phyloP scores from a whole-genome alignment of 495 filamentous ascomycete genomes.

The Aspergillus cristatus region DNA sequence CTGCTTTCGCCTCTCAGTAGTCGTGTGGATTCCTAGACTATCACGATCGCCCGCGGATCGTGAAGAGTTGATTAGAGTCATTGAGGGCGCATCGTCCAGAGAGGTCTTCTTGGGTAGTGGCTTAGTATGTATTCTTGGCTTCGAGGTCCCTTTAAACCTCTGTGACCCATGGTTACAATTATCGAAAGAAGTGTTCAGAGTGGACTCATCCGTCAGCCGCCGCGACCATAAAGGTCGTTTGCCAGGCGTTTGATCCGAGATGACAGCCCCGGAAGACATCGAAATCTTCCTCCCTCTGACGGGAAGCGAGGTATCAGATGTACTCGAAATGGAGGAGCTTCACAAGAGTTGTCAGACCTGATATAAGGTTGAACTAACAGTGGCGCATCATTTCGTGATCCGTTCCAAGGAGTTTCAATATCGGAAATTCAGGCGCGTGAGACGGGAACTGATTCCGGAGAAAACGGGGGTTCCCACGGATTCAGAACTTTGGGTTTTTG shows the following conservation, averaged over 20 bases:
- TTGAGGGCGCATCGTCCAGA: constrained; percentile 30
- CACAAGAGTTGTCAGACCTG: constrained; percentile 6
- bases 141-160: constrained; percentile 16
- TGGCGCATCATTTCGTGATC: constrained; percentile 4
- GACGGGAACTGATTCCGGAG: constrained; percentile 4
- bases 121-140: constrained; percentile 42
- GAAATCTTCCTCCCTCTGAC: constrained; percentile 1
- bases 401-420: constrained; percentile 1
- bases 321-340: constrained; percentile 6
- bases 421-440: constrained; percentile 2
- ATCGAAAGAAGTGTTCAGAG: constrained; percentile 10
- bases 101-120: constrained; percentile 49
- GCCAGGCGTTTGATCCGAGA: constrained; percentile 4
- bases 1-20: constrained; percentile 30
- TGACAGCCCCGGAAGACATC: constrained; percentile 6
- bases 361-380: constrained; percentile 7
- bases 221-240: constrained; percentile 9
- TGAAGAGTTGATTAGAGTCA: constrained; percentile 43
- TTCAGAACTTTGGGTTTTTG: not conserved
- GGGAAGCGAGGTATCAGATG: not conserved
- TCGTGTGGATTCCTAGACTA: constrained; percentile 45
- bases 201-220: constrained; percentile 2
- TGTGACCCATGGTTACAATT: constrained; percentile 16
- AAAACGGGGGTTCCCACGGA: constrained; percentile 7
- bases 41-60: constrained; percentile 48